Conservation (phyloP, 1,284 basidiomycete species). For the Ustilago vetiveriae region DNA sequence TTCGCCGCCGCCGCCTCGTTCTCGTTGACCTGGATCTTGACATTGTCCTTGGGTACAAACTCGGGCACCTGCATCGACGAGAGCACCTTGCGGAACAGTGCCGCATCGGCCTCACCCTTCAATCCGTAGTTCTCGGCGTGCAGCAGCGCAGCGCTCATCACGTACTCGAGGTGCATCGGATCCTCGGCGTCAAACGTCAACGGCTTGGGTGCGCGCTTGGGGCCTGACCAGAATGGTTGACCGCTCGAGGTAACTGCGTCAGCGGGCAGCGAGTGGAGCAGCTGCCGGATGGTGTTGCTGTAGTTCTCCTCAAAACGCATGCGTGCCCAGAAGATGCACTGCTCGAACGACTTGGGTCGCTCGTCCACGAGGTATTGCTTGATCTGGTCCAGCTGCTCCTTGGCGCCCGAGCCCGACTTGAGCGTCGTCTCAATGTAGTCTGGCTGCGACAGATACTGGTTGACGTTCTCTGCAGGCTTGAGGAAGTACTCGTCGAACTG, state of each 20-base stretch:
- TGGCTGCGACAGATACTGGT: constrained; percentile 94
- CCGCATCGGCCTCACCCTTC: constrained; percentile 84
- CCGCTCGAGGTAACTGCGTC: constrained; percentile 88
- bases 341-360: constrained; percentile 93
- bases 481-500: constrained; percentile 93
- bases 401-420: constrained; percentile 71
- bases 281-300: constrained; percentile 90
- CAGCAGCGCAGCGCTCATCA: constrained; percentile 92
- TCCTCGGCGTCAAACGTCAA: constrained; percentile 78
- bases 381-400: constrained; percentile 83
- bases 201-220: constrained; percentile 96
- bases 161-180: constrained; percentile 86
- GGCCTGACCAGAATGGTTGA: constrained; percentile 80
- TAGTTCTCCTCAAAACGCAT: constrained; percentile 95
- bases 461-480: constrained; percentile 92
- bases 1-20: constrained; percentile 77
- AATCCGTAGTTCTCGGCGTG: constrained; percentile 99
- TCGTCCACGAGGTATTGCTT: constrained; percentile 88
- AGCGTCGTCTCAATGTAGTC: constrained; percentile 93
- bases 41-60: constrained; percentile 89
- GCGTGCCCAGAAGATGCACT: constrained; percentile 97
- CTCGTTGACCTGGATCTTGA: constrained; percentile 94
- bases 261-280: constrained; percentile 92
- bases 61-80: constrained; percentile 89
- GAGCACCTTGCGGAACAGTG: constrained; percentile 83